Evolutionary conservation across 192 early-diverging fungal species (phyloP), one percentile per base, ranked within the genome.

Genomic region (Bifiguratus adelaidae): DNA sequence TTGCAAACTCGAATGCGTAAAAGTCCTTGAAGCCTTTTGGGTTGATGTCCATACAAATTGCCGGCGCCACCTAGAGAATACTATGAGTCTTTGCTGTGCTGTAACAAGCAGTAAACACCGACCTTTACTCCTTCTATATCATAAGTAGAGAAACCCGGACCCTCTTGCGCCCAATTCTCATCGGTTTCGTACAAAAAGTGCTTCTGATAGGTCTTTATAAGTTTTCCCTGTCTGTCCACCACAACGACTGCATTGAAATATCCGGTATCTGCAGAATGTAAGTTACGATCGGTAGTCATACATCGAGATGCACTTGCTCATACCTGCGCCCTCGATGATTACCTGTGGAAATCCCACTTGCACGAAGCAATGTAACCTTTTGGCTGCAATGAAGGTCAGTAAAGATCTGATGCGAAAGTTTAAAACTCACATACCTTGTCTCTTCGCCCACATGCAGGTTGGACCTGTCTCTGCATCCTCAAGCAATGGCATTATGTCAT

Each of bases 31-130:
- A 89, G 30, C 65, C 56, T 41, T 80, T 83, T 3, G 86, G 87
- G 48, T 89, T 90, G 15, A 90, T 22, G 60, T 90, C 87, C 87
- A 90, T 88, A 44, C 87, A 89, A 7, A 89, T 89, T 3, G 81
- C 86, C 35, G 81, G 58, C n/a, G 80, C 86, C 16, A 86, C 67
- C 78, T 77, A 51, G 25, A 5, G 11, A 29, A 15, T 1, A 18
- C 40, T 19, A 15, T 24, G 15, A 26, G 15, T 16, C 27, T 2
- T 21, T 7, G 7, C 41, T 21, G 8, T 20, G 32, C 12, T 28
- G 16, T 15, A 19, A 50, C 27, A 47, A 11, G 38, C 22, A 22
- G 3, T 36, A 28, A 44, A 16, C 28, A 25, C 44, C 47, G 49
- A 77, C 80, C 54, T 73, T 71, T 2, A 86, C 37, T 21, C 57